Percentiles rank a stretch among this genome's conserved stretches.
phyloP scores from a whole-genome alignment of 1,284 basidiomycete genomes.

The Moesziomyces sp. region DNA sequence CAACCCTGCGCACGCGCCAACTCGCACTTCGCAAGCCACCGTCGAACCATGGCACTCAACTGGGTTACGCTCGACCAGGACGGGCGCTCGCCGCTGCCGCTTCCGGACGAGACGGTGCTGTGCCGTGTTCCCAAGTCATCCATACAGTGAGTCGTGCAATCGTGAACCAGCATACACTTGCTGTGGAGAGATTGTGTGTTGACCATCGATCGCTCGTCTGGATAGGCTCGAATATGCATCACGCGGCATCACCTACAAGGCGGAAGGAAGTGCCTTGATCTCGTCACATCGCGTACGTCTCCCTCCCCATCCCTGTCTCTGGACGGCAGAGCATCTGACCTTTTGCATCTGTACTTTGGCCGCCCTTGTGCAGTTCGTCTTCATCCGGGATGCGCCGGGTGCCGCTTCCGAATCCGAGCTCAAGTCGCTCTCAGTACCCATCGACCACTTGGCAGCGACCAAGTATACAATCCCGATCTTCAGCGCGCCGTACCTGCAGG shows the following conservation, averaged over 20 bases:
- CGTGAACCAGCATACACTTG: background rate
- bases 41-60: conserved; percentile 53
- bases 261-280: conserved; percentile 47
- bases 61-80: conserved; percentile 56
- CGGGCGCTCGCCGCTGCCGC: conserved; percentile 47
- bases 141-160: conserved; percentile 27
- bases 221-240: conserved; percentile 29
- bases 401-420: conserved; percentile 12
- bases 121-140: conserved; percentile 32
- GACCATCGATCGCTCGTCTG: background rate
- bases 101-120: conserved; percentile 50
- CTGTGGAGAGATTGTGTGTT: conserved; percentile 1
- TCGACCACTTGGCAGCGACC: conserved; percentile 44
- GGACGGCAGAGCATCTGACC: no score
- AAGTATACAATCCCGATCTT: conserved; percentile 60
- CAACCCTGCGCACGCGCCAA: background rate
- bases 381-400: conserved; percentile 41
- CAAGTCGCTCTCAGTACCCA: conserved; percentile 49
- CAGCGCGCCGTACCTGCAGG: conserved; percentile 52
- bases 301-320: no score
- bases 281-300: conserved; percentile 49
- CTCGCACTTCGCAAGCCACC: no score
- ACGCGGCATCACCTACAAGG: conserved; percentile 36
- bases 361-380: conserved; percentile 36
- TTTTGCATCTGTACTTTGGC: background rate